These are phyloP conservation scores for Vitis hybrid DNA, from an alignment of 177 flowering plant species.

Conservation along the genomic window DNA sequence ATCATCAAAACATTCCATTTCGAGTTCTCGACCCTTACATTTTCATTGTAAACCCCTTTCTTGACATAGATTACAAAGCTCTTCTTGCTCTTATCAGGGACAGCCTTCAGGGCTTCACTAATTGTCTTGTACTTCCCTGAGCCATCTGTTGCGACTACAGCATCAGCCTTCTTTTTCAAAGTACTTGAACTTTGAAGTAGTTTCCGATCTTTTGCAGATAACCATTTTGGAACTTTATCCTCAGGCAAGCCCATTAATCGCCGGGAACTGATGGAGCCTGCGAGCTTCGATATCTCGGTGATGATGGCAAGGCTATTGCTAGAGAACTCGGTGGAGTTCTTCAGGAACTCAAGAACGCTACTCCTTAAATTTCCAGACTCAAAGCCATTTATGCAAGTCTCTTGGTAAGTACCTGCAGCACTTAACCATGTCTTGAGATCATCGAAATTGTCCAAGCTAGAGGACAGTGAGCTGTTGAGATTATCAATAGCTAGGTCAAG, in stretches of 20 bases:
- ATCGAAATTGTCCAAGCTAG: constrained; percentile 20
- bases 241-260: constrained; percentile 22
- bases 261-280: constrained; percentile 30
- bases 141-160: constrained; percentile 37
- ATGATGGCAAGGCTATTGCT: constrained; percentile 68
- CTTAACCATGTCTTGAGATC: constrained; percentile 64
- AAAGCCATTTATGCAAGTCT: constrained; percentile 65
- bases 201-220: constrained; percentile 30
- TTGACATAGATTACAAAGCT: constrained; percentile 33
- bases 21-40: constrained; percentile 24
- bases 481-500: constrained; percentile 45
- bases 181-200: constrained; percentile 29
- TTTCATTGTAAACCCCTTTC: constrained; percentile 36
- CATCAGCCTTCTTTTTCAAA: constrained; percentile 18
- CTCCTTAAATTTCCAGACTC: constrained; percentile 4
- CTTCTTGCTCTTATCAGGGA: constrained; percentile 17
- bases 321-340: constrained; percentile 47
- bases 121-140: constrained; percentile 28
- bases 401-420: constrained; percentile 47
- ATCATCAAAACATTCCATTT: constrained; percentile 37
- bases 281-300: constrained; percentile 25
- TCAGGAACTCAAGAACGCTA: constrained; percentile 12
- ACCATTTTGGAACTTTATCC: constrained; percentile 39
- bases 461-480: constrained; percentile 31
- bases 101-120: constrained; percentile 24